Evolutionary conservation across 2,329 filamentous ascomycete genomes (phyloP).

Genomic region (Fusarium musae): DNA sequence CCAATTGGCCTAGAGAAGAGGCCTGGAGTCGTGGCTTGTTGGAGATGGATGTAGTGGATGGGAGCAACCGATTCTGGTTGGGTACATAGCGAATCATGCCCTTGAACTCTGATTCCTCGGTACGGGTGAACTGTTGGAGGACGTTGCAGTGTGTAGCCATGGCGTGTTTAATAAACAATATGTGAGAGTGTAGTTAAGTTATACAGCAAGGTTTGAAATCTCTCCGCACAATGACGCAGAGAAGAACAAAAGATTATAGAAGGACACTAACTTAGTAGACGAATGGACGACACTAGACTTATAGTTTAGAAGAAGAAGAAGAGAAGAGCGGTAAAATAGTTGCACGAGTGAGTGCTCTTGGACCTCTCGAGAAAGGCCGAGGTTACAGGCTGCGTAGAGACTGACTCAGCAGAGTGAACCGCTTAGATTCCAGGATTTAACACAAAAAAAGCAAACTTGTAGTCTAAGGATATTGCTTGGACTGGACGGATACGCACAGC

Average conservation of each 20-base stretch:
- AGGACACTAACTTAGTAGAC: conserved; percentile 13
- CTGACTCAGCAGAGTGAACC: conserved; percentile 34
- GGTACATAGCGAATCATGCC: conserved; percentile 30
- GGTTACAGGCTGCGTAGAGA: conserved; percentile 24
- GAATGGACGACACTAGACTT: conserved; percentile 28
- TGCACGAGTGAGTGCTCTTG: conserved; percentile 14
- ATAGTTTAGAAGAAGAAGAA: conserved; percentile 17
- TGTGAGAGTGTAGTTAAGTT: background rate
- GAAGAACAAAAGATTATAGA: conserved; percentile 13
- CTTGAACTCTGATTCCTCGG: conserved; percentile 34
- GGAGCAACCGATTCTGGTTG: conserved; percentile 11
- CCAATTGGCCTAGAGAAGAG: conserved; percentile 44
- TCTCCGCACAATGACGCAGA: conserved; percentile 4
- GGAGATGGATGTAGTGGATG: conserved; percentile 16
- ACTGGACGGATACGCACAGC: background rate
- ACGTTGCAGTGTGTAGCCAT: conserved; percentile 16
- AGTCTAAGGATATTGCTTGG: conserved; percentile 4
- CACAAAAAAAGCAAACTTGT: conserved; percentile 29
- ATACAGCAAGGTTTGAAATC: background rate
- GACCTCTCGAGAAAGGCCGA: conserved; percentile 26
- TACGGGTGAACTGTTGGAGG: conserved; percentile 26
- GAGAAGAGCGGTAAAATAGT: conserved; percentile 29
- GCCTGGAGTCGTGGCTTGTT: conserved; percentile 7
- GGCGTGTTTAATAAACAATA: background rate
- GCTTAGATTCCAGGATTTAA: conserved; percentile 27